A percentile compares a stretch with the other conserved stretches of the same genome.
phyloP scores from a whole-genome alignment of 345 rosid genomes.

The Dimocarpus longan region DNA sequence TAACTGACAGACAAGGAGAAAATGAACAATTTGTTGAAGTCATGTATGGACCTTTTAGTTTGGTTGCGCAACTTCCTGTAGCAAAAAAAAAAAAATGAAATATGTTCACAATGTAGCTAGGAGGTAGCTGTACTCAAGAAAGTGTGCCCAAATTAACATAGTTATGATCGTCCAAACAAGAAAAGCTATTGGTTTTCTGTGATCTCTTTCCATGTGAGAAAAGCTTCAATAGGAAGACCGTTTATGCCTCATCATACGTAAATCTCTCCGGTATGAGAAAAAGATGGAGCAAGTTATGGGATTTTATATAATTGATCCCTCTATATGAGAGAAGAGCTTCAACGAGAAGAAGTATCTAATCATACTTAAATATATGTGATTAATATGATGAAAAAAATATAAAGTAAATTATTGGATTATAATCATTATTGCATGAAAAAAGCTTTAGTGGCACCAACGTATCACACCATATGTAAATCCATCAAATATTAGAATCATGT shows the following conservation, averaged over 20 bases:
- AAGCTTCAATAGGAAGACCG: background rate
- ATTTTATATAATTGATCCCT: too few species aligned
- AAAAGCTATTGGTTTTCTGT: background rate
- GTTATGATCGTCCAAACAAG: background rate
- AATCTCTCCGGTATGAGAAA: background rate
- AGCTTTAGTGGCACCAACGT: too few species aligned
- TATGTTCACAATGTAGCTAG: background rate
- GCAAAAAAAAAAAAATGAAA: conserved; percentile 3
- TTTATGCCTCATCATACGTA: background rate
- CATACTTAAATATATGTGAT: too few species aligned
- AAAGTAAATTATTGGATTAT: too few species aligned
- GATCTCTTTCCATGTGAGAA: background rate
- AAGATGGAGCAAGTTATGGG: background rate
- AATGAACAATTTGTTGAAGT: background rate
- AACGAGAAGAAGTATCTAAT: background rate
- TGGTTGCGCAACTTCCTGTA: background rate
- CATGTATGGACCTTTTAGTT: background rate
- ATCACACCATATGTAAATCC: too few species aligned
- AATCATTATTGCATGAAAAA: too few species aligned
- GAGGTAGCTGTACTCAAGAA: background rate
- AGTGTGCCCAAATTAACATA: background rate
- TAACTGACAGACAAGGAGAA: background rate
- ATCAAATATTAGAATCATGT: too few species aligned
- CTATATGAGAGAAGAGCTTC: background rate
- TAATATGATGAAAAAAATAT: too few species aligned